Conservation (phyloP, 2,329 filamentous ascomycete species). For the Penicillium hordei region DNA sequence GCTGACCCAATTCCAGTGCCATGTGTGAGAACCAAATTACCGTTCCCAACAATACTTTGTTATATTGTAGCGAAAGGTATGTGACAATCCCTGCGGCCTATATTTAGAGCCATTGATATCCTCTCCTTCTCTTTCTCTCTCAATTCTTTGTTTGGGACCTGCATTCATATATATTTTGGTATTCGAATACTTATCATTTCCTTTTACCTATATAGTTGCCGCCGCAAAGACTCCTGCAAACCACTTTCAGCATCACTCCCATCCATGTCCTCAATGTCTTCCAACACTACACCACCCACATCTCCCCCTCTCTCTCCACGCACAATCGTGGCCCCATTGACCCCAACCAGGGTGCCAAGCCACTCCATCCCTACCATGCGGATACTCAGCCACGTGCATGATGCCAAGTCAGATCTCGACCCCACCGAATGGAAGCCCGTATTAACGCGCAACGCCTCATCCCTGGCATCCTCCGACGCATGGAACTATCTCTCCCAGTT, state of each 20-base stretch:
- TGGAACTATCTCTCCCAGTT: conserved; percentile 48
- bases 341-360: conserved; percentile 32
- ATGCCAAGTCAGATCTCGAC: conserved; percentile 48
- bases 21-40: conserved; percentile 67
- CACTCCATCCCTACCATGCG: conserved; percentile 24
- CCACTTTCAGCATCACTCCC: conserved; percentile 43
- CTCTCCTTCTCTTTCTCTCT: background rate
- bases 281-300: conserved; percentile 32
- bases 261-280: conserved; percentile 31
- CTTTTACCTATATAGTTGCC: conserved; percentile 37
- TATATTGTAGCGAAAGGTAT: conserved; percentile 67
- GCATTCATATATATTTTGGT: background rate
- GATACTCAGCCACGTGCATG: conserved; percentile 43
- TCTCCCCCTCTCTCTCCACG: conserved; percentile 40
- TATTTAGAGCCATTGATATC: background rate
- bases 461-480: conserved; percentile 41
- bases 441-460: conserved; percentile 29
- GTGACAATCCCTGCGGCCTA: conserved; percentile 17
- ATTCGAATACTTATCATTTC: conserved; percentile 1
- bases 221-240: conserved; percentile 48
- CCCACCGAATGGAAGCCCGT: conserved; percentile 53
- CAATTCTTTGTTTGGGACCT: conserved; percentile 4
- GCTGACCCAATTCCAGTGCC: conserved; percentile 49
- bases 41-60: conserved; percentile 57
- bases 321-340: conserved; percentile 39